Conservation (phyloP, 257 asterid genomes). For the Solanum pimpinellifolium region DNA sequence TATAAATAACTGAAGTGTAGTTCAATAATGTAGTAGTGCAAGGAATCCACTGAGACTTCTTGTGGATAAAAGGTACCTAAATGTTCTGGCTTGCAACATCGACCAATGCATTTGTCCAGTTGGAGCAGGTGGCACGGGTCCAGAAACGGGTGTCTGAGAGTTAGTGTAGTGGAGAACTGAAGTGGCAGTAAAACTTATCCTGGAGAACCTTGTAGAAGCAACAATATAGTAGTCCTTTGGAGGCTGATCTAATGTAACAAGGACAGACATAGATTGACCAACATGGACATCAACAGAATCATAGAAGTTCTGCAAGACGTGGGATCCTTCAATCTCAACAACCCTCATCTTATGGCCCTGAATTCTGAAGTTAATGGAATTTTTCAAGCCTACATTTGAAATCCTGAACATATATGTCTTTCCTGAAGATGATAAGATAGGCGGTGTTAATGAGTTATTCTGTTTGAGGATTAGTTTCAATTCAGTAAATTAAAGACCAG, state of each 20-base stretch:
- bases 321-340: conserved; percentile 94
- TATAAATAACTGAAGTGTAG: background rate
- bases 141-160: conserved; percentile 51
- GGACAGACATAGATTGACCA: conserved; percentile 71
- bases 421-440: conserved; percentile 29
- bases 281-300: conserved; percentile 73
- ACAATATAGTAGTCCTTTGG: conserved; percentile 76
- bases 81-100: conserved; percentile 74
- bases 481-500: background rate
- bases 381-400: conserved; percentile 67
- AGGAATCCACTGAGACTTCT: background rate
- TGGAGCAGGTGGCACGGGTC: conserved; percentile 63
- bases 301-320: conserved; percentile 65
- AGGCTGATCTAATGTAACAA: conserved; percentile 69
- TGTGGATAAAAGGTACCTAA: conserved; percentile 30
- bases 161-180: conserved; percentile 61
- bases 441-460: background rate
- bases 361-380: conserved; percentile 74
- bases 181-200: conserved; percentile 28
- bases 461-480: background rate
- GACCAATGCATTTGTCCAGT: conserved; percentile 47
- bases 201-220: conserved; percentile 70
- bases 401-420: conserved; percentile 84
- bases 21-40: background rate
- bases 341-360: conserved; percentile 76